Conservation (phyloP, 108 stramenopile species). For the Tribonema minus region DNA sequence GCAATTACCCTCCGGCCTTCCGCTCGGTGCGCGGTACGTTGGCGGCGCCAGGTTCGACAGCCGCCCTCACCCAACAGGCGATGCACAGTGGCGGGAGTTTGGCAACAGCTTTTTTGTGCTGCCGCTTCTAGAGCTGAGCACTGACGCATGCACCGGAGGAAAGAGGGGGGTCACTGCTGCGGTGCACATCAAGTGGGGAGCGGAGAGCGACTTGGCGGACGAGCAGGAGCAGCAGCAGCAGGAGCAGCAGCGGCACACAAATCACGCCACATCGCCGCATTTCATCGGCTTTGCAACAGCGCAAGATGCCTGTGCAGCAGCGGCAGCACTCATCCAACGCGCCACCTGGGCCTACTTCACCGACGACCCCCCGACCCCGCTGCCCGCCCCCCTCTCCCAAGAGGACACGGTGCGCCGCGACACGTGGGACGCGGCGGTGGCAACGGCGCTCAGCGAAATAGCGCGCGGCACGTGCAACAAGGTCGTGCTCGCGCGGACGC, state of each 20-base stretch:
- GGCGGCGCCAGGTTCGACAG: not conserved
- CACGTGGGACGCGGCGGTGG: not conserved
- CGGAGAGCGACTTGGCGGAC: not conserved
- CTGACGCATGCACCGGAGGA: not conserved
- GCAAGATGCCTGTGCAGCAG: not conserved
- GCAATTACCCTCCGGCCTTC: not conserved
- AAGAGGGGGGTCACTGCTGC: not conserved
- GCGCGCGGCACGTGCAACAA: conserved; percentile 4
- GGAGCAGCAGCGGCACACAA: not conserved
- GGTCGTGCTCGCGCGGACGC: conserved; percentile 29
- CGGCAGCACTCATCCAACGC: not conserved
- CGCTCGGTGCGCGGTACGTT: not conserved
- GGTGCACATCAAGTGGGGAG: not conserved
- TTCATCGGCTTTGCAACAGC: too few species aligned
- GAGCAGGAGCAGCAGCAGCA: not conserved
- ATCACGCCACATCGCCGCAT: too few species aligned
- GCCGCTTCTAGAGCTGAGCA: conserved; percentile 16
- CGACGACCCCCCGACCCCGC: not conserved
- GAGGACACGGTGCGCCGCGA: not conserved
- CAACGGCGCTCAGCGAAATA: not conserved
- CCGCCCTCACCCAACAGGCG: not conserved
- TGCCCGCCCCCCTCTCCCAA: not conserved
- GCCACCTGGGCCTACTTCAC: not conserved
- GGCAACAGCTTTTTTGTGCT: conserved; percentile 25
- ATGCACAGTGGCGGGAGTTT: conserved; percentile 12